These are phyloP conservation scores for Microdochium bolleyi DNA, from an alignment of 2,329 filamentous ascomycete genomes.

Conservation along the genomic window DNA sequence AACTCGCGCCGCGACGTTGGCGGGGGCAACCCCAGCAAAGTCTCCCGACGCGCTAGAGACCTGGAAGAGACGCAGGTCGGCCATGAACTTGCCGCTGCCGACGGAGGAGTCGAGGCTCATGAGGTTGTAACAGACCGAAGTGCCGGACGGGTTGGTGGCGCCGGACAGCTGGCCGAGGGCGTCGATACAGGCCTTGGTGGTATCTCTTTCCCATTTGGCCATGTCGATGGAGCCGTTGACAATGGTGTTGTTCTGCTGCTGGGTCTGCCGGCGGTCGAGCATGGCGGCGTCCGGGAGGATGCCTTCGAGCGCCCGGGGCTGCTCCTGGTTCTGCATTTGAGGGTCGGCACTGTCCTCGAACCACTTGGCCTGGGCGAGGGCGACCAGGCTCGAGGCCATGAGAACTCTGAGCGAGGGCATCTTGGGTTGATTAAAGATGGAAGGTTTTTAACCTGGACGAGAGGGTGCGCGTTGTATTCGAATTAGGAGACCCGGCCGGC, in stretches of 20 bases:
- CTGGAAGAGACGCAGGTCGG: slow-evolving; percentile 68
- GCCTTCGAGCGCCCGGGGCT: slow-evolving; percentile 15
- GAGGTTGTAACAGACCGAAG: slow-evolving; percentile 78
- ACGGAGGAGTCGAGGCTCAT: slow-evolving; percentile 58
- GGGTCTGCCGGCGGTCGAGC: slow-evolving; percentile 2
- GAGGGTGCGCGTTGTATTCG: background rate
- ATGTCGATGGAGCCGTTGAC: slow-evolving; percentile 37
- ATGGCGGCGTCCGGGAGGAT: slow-evolving; percentile 11
- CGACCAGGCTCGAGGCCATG: background rate
- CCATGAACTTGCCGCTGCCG: slow-evolving; percentile 57
- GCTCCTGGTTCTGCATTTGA: slow-evolving; percentile 11
- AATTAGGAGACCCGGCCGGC: background rate
- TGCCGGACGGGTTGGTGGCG: slow-evolving; percentile 65
- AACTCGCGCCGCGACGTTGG: slow-evolving; percentile 47
- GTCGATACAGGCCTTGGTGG: slow-evolving; percentile 48
- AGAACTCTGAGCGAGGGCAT: background rate
- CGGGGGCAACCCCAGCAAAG: slow-evolving; percentile 42
- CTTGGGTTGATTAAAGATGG: background rate
- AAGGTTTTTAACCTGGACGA: background rate
- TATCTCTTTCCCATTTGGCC: slow-evolving; percentile 47
- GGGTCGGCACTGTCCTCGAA: background rate
- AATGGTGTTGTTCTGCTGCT: slow-evolving; percentile 28
- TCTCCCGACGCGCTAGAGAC: slow-evolving; percentile 49
- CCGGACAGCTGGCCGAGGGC: slow-evolving; percentile 46
- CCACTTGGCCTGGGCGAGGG: background rate